These are phyloP conservation scores for Berberis thunbergii DNA, from an alignment of 164 flowering plant genomes.

Conservation along the genomic window DNA sequence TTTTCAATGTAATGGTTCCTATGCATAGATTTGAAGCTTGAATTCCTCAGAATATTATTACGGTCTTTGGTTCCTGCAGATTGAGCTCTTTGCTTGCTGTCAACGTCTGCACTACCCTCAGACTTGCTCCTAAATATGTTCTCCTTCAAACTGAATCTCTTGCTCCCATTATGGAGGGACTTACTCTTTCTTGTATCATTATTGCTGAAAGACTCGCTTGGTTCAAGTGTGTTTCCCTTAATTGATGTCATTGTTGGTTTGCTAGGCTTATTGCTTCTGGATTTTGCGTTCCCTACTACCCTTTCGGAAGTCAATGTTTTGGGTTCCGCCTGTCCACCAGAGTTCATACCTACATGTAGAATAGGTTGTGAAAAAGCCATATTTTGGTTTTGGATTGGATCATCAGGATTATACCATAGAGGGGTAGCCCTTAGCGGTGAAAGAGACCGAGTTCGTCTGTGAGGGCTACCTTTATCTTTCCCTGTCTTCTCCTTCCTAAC, in stretches of 20 bases:
- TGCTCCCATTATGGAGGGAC: conserved; percentile 6
- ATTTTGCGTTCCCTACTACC: conserved; percentile 4
- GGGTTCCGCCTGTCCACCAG: neutral
- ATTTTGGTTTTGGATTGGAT: neutral
- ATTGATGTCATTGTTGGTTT: neutral
- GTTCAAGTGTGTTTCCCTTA: conserved; percentile 4
- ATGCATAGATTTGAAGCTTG: conserved; percentile 17
- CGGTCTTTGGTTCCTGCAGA: conserved; percentile 5
- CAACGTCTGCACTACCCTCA: conserved; percentile 9
- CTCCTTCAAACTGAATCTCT: conserved; percentile 17
- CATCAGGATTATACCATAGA: conserved; percentile 3
- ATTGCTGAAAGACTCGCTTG: neutral
- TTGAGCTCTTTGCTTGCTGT: conserved; percentile 13
- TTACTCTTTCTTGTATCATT: conserved; percentile 1
- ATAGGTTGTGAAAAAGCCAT: neutral
- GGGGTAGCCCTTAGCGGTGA: conserved; percentile 20
- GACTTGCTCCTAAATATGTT: conserved; percentile 18
- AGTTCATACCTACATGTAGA: neutral
- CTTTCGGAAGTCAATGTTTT: neutral
- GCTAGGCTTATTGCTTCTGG: neutral
- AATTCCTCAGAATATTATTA: conserved; percentile 3
- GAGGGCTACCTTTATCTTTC: neutral
- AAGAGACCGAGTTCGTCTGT: conserved; percentile 24
- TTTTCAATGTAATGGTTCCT: conserved; percentile 7
- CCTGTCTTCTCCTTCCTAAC: conserved; percentile 25